Percentiles rank a stretch among this genome's conserved stretches.
These are phyloP conservation scores for Mortierella sp. DNA, from an alignment of 371 early-diverging fungal genomes.

Conservation along the genomic window DNA sequence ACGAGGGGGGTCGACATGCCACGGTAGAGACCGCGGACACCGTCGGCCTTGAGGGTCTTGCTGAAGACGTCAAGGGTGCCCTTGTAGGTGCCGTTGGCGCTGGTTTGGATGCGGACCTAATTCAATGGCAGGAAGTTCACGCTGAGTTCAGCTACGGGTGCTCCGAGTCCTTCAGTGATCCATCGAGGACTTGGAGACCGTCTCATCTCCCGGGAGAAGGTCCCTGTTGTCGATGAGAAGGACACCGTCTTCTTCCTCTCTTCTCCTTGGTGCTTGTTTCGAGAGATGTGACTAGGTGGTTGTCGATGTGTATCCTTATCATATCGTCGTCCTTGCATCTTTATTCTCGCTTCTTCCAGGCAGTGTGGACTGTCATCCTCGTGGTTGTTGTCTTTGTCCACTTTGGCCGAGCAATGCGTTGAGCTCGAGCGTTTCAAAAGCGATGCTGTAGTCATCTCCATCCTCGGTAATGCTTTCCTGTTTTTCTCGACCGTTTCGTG, in stretches of 20 bases:
- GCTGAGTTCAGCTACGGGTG: not conserved
- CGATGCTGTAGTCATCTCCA: not conserved
- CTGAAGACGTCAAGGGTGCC: conserved; percentile 92
- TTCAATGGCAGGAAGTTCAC: not conserved
- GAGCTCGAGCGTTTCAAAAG: not conserved
- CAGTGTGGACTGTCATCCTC: not conserved
- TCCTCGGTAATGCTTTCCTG: not conserved
- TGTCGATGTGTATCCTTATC: not conserved
- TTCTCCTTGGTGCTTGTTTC: not conserved
- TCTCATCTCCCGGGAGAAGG: not conserved
- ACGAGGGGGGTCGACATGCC: conserved; percentile 95
- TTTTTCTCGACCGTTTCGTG: not conserved
- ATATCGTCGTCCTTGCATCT: not conserved
- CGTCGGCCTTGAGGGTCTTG: conserved; percentile 91
- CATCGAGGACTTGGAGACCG: not conserved
- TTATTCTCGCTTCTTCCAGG: not conserved
- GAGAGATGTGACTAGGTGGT: not conserved
- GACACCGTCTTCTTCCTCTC: not conserved
- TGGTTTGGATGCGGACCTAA: conserved; percentile 93
- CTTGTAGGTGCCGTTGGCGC: conserved; percentile 82
- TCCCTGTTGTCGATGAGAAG: not conserved
- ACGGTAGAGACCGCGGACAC: conserved; percentile 92
- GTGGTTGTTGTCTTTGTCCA: not conserved
- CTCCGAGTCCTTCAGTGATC: not conserved
- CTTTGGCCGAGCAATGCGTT: not conserved